Conservation (phyloP, 495 filamentous ascomycete species). For the Tuber calosporum region DNA sequence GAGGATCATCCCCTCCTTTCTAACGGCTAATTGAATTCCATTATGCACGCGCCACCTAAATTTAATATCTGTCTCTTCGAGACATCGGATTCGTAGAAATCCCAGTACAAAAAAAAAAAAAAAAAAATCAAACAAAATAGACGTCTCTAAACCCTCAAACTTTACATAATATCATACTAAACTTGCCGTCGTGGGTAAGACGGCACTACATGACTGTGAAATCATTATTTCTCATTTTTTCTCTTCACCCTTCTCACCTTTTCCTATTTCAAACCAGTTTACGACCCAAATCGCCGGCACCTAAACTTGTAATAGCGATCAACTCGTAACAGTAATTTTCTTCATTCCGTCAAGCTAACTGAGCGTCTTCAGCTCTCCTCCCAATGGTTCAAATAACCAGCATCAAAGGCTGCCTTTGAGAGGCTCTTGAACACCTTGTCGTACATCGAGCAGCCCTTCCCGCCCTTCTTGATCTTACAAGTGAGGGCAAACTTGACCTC, state of each 20-base stretch:
- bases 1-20: no score
- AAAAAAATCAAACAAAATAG: background rate
- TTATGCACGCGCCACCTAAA: background rate
- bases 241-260: background rate
- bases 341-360: background rate
- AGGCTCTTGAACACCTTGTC: conserved; percentile 11
- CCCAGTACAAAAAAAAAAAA: background rate
- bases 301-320: background rate
- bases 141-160: background rate
- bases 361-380: background rate
- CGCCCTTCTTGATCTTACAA: conserved; percentile 33
- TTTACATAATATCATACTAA: background rate
- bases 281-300: background rate
- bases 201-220: background rate
- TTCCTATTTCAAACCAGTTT: background rate
- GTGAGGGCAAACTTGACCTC: conserved; percentile 21
- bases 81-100: background rate
- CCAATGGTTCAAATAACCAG: background rate
- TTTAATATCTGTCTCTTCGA: background rate
- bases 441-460: conserved; percentile 29
- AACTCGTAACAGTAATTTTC: background rate
- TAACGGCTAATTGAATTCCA: background rate
- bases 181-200: background rate
- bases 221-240: background rate
- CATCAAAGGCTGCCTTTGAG: background rate